Percentiles rank a stretch among this genome's conserved stretches.
Evolutionary conservation across 345 rosid genomes (phyloP).

Genomic region (Murraya paniculata): DNA sequence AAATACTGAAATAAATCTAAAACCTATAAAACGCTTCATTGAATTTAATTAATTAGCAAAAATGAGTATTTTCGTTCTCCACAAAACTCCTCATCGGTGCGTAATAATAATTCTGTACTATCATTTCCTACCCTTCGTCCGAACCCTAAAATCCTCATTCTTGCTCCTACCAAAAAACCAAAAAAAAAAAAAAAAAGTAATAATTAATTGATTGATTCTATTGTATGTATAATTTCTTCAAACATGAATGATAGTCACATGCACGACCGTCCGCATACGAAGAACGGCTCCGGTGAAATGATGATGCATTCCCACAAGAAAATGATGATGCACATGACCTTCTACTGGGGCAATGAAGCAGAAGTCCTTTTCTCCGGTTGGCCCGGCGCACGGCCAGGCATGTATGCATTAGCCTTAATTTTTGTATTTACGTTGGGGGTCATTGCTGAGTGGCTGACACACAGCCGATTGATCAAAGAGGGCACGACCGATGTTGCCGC

Average conservation of each 20-base stretch:
- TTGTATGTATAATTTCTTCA: not conserved
- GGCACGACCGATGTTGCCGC: not conserved
- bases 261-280: not conserved
- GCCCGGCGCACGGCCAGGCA: conserved; percentile 33
- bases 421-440: conserved; percentile 31
- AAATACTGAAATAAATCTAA: not conserved
- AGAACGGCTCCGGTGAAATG: not conserved
- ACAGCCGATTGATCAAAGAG: conserved; percentile 21
- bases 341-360: conserved; percentile 38
- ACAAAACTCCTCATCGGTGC: not conserved
- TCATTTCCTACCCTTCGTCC: not conserved
- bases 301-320: not conserved
- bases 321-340: conserved; percentile 43
- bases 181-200: no score
- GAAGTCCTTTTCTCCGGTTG: conserved; percentile 42
- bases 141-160: not conserved
- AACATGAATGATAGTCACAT: conserved; percentile 6
- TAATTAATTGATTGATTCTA: not conserved
- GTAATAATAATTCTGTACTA: not conserved
- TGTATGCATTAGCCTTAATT: conserved; percentile 36
- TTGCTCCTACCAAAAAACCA: not conserved
- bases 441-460: conserved; percentile 33
- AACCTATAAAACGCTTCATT: not conserved
- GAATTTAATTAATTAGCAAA: not conserved
- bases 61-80: not conserved